Evolutionary conservation across 1,284 basidiomycete species (phyloP), one percentile per base, ranked within the genome.

Genomic region (Cryptococcus sp.): DNA sequence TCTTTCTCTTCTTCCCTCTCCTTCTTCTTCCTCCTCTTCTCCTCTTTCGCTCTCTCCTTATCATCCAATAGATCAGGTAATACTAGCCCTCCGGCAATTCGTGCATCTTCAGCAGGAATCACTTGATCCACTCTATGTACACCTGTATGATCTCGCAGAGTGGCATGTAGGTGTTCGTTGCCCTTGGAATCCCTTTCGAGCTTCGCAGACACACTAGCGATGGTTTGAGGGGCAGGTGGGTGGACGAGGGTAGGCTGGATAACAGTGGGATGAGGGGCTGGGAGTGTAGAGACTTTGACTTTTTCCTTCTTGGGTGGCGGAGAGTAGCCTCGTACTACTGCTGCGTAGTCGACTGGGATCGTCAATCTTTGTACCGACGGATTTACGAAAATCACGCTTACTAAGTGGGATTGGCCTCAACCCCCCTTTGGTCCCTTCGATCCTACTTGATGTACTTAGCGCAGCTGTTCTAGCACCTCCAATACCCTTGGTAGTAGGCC

Each of bases 151-250:
- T 71, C 66, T 23, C 63, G 49, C 48, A 67, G 35, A 2, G 41
- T 55, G 7, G 68, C 68, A 55, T 68, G 68, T 4, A 67, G 50
- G 49, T 68, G 66, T 50, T 68, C 64, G 47, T 67, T 62, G 5
- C 68, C 68, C 4, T 61, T 49, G 8, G 56, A 49, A 53, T 66
- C 64, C 33, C 58, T 51, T 38, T 68, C 65, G 7, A 70, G 55
- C 30, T 70, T 63, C 8, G 67, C 67, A n/a, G 65, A 66, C 31
- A 70, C 49, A 4, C 63, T 65, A 5, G 61, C 53, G 38, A 70
- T 53, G 2, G 68, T 70, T 46, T 65, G 57, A 3, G 66, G 63
- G 10, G 50, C 60, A 6, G 32, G 50, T 35, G 58, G 48, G 14
- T 58, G 55, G 15, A 35, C 44, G 13, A 46, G 48, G 32, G 55